Base-by-base conservation (phyloP, 129 eudicot species). In the Pittosporum tobira region DNA sequence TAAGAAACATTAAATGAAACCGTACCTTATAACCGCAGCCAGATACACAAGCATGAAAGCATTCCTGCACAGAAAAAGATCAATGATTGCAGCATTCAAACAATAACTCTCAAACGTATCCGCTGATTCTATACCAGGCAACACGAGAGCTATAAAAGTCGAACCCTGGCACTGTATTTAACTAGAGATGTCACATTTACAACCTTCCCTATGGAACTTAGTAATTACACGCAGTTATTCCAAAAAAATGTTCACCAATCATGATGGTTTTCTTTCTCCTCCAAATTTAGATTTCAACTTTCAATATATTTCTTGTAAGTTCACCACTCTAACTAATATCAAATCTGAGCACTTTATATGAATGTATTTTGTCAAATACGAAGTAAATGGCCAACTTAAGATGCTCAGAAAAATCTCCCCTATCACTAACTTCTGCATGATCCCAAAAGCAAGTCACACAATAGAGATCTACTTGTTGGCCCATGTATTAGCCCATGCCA, bases 11-110 rank as follows among this genome's bases (percentile, higher is more conserved):
- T 36, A 34, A 59, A 58, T 1, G 14, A 11, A 47, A 57, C 66
- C 86, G 51, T 20, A 87, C 99, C 99, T 87, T 93, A 77, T 76
- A 93, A 48, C 99, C 93, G 62, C 96, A 93, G 54, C 99, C 99
- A 55, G 99, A 54, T 69, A 87, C 80, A 24, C 99, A 93, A 68
- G 99, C 99, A 77, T 80, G 94, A 73, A 87, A 87, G 67, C 96
- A 93, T 58, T 93, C 90, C 99, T 93, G 88, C 62, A 73, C 30
- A 51, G 21, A 45, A 1, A 57, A 65, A 21, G 23, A 31, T 2
- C 3, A 63, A 27, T 2, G 23, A 26, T 24, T 36, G n/a, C 5
- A 42, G 37, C 18, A 28, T 55, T 29, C 51, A 42, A 27, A 42
- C 8, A 42, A 6, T 26, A 28, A 52, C 4, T 12, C 26, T 15